Conservation (phyloP, 371 early-diverging fungal genomes). For the Mortierella sp. region DNA sequence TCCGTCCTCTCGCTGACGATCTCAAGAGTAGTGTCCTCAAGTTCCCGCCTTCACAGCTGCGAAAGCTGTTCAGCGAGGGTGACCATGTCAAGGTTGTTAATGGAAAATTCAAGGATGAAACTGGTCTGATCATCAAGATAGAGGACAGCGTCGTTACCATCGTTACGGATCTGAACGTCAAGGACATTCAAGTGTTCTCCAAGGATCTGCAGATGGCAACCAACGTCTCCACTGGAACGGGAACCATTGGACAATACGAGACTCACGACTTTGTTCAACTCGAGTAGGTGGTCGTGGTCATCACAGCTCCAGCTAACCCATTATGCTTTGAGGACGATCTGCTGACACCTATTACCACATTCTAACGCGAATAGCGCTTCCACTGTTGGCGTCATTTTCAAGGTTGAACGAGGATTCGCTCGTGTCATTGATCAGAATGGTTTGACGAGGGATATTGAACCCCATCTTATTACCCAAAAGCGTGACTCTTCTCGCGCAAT, state of each 20-base stretch:
- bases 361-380: slow-evolving; percentile 57
- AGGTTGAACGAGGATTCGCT: slow-evolving; percentile 80
- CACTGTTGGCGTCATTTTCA: slow-evolving; percentile 87
- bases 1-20: slow-evolving; percentile 66
- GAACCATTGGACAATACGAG: slow-evolving; percentile 70
- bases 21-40: slow-evolving; percentile 57
- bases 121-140: slow-evolving; percentile 89
- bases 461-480: slow-evolving; percentile 76
- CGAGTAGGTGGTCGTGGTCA: slow-evolving; percentile 61
- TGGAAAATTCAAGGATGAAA: slow-evolving; percentile 88
- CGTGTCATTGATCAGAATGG: slow-evolving; percentile 87
- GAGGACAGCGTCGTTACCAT: slow-evolving; percentile 83
- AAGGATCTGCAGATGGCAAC: slow-evolving; percentile 87
- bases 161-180: slow-evolving; percentile 78
- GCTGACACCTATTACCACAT: background rate
- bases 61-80: slow-evolving; percentile 89
- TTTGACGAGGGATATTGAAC: slow-evolving; percentile 71
- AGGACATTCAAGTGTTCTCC: slow-evolving; percentile 86
- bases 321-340: background rate
- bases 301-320: background rate
- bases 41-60: slow-evolving; percentile 70
- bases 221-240: slow-evolving; percentile 58
- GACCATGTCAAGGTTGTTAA: slow-evolving; percentile 95
- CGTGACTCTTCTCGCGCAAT: slow-evolving; percentile 75
- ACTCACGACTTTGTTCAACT: slow-evolving; percentile 89